Conservation (phyloP, 257 asterid genomes). For the Mitragyna speciosa region DNA sequence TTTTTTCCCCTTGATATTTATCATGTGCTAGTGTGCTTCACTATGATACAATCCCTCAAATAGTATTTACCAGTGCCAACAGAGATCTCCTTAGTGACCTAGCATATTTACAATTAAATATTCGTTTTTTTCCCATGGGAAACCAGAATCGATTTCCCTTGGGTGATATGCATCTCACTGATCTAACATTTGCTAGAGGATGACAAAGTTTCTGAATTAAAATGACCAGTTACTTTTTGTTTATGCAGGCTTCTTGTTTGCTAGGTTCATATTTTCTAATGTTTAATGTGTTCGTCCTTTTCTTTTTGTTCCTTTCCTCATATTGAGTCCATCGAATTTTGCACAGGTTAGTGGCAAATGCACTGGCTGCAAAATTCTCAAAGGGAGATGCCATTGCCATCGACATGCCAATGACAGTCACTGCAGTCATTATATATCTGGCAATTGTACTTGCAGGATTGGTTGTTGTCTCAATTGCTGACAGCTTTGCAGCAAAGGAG, state of each 20-base stretch:
- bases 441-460: constrained; percentile 79
- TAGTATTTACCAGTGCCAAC: not conserved
- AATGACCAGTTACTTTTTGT: not conserved
- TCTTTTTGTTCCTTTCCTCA: constrained; percentile 8
- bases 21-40: too few relatives aligned
- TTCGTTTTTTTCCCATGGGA: not conserved
- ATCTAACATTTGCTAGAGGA: not conserved
- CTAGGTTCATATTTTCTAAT: not conserved
- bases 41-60: too few relatives aligned
- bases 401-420: constrained; percentile 94
- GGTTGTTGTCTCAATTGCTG: constrained; percentile 87
- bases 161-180: not conserved
- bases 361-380: constrained; percentile 55
- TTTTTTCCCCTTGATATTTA: too few relatives aligned
- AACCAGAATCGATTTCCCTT: not conserved
- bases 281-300: not conserved
- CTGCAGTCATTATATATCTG: constrained; percentile 81
- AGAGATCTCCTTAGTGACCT: not conserved
- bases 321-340: constrained; percentile 1
- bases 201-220: too few relatives aligned
- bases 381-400: constrained; percentile 91
- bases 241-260: not conserved
- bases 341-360: constrained; percentile 89
- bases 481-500: constrained; percentile 91
- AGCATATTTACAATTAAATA: not conserved